A percentile compares a stretch with the other conserved stretches of the same genome.
Conservation (phyloP, 805 yeast genomes). For the Saccharomyces paradoxus region DNA sequence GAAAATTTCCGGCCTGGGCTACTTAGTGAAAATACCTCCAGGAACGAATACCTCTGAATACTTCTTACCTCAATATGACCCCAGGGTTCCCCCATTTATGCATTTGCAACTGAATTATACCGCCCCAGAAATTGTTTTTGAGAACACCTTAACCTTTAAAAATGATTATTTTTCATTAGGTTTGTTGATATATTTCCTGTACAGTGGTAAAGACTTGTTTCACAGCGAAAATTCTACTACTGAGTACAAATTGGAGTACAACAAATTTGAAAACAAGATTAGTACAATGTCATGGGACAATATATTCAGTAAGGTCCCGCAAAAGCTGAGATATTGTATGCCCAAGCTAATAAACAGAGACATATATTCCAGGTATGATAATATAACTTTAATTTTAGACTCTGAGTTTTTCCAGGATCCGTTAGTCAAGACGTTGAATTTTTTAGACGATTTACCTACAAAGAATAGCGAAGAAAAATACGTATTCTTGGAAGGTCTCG, state of each 20-base stretch:
- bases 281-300: constrained; percentile 32
- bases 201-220: constrained; percentile 44
- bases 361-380: constrained; percentile 49
- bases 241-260: constrained; percentile 53
- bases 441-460: constrained; percentile 76
- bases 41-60: constrained; percentile 48
- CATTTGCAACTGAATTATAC: constrained; percentile 63
- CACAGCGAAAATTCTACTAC: constrained; percentile 46
- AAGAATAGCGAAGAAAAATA: constrained; percentile 59
- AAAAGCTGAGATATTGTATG: constrained; percentile 38
- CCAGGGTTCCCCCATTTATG: constrained; percentile 65
- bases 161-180: constrained; percentile 86
- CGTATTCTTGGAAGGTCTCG: constrained; percentile 59
- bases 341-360: constrained; percentile 46
- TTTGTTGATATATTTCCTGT: constrained; percentile 61
- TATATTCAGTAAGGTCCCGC: constrained; percentile 53
- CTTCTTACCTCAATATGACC: constrained; percentile 63
- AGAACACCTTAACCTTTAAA: constrained; percentile 51
- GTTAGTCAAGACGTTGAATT: constrained; percentile 67
- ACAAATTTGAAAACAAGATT: constrained; percentile 41
- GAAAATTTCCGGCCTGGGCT: constrained; percentile 76
- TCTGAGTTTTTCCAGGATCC: constrained; percentile 77
- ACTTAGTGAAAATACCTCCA: constrained; percentile 39
- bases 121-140: constrained; percentile 78
- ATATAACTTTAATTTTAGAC: constrained; percentile 47